phyloP scores from a whole-genome alignment of 73 alveolate species.

The Symbiodinium natans region DNA sequence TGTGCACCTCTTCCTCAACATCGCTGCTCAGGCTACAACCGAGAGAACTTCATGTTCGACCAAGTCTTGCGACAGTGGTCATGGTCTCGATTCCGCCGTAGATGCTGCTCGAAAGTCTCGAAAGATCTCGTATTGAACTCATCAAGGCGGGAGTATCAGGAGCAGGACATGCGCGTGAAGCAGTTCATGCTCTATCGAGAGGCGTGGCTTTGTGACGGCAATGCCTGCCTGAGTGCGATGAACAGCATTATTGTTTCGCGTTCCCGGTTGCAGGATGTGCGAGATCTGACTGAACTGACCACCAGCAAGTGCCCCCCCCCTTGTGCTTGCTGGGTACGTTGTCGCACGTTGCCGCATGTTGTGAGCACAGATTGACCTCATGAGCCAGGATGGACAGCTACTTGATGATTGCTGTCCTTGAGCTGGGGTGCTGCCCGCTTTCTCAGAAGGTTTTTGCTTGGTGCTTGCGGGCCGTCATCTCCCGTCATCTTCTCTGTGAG shows the following conservation, averaged over 20 bases:
- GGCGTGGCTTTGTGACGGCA: not conserved
- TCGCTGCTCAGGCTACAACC: constrained; percentile 85
- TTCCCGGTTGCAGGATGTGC: constrained; percentile 26
- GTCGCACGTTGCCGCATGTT: not conserved
- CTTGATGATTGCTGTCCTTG: constrained; percentile 73
- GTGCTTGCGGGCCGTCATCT: no score
- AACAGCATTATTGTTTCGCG: not conserved
- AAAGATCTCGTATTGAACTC: not conserved
- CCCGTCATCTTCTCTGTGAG: not conserved
- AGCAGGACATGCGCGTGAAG: constrained; percentile 93
- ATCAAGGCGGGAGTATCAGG: constrained; percentile 88
- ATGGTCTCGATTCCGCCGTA: not conserved
- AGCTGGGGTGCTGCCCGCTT: constrained; percentile 56
- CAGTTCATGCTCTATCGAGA: constrained; percentile 85
- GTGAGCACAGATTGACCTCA: not conserved
- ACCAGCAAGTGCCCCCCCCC: constrained; percentile 38
- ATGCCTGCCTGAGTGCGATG: not conserved
- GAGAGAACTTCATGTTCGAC: constrained; percentile 88
- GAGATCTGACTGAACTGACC: constrained; percentile 66
- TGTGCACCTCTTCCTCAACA: no score
- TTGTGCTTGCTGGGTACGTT: not conserved
- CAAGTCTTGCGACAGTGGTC: constrained; percentile 49
- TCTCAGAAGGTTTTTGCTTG: not conserved
- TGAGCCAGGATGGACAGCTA: constrained; percentile 80
- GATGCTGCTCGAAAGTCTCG: not conserved